Conservation (phyloP, 192 early-diverging fungal genomes). For the Backusella tuberculispora region DNA sequence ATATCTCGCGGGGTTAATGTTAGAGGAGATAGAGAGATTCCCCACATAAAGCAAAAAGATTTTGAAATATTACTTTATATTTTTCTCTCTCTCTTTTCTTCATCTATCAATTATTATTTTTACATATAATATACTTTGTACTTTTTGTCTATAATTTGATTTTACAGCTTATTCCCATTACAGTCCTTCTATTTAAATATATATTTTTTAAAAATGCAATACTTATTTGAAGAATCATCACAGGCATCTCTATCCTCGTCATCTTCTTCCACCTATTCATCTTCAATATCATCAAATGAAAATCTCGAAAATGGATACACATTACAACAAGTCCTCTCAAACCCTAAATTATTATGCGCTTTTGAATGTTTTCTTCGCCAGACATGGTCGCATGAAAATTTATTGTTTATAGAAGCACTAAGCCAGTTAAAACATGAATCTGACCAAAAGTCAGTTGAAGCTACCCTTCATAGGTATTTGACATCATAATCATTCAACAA, state of each 20-base stretch:
- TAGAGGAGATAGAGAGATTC: not conserved
- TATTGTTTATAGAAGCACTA: constrained; percentile 42
- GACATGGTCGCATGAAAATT: constrained; percentile 38
- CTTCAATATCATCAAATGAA: constrained; percentile 19
- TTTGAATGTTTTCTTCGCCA: constrained; percentile 31
- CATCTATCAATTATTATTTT: not conserved
- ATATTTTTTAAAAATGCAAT: constrained; percentile 6
- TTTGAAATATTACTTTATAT: not conserved
- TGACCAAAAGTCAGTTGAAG: constrained; percentile 21
- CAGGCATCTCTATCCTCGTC: not conserved
- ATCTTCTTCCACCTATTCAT: constrained; percentile 13
- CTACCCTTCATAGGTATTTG: constrained; percentile 29
- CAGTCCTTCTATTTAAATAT: not conserved
- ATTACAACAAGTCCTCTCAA: constrained; percentile 27
- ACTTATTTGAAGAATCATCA: constrained; percentile 9
- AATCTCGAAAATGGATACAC: constrained; percentile 18
- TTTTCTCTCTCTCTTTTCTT: not conserved
- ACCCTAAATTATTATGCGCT: constrained; percentile 25
- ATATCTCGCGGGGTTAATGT: not conserved
- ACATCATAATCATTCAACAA: not conserved
- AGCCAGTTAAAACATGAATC: constrained; percentile 33
- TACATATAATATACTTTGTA: not conserved
- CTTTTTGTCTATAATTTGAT: not conserved
- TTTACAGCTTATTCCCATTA: not conserved
- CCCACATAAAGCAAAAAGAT: not conserved